These are phyloP conservation scores for Talaromyces stipitatus DNA, from an alignment of 495 filamentous ascomycete genomes.

Conservation along the genomic window DNA sequence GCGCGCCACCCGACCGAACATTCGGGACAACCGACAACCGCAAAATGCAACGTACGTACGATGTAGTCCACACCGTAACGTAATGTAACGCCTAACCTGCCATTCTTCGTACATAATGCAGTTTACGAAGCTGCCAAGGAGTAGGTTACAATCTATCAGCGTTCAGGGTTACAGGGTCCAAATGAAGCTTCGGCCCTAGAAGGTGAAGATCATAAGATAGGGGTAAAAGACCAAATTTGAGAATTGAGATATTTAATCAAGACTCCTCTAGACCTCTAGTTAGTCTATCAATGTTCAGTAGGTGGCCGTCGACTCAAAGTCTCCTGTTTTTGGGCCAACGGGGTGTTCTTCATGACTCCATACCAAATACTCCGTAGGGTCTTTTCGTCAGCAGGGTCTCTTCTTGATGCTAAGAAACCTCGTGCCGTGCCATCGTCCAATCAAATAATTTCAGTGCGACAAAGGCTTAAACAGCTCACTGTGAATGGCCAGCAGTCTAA, in stretches of 20 bases:
- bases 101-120: too few species aligned
- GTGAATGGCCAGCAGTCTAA: background rate
- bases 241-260: background rate
- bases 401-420: background rate
- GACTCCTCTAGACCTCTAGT: background rate
- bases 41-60: background rate
- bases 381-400: too few species aligned
- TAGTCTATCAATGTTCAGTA: background rate
- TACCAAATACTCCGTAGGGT: too few species aligned
- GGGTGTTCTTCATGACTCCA: background rate
- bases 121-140: too few species aligned
- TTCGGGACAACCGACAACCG: background rate
- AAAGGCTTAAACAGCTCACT: background rate
- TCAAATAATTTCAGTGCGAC: background rate
- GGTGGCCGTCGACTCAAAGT: background rate
- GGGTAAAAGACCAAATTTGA: background rate
- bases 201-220: too few species aligned
- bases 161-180: too few species aligned
- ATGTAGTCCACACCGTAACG: background rate
- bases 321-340: background rate
- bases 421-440: background rate
- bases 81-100: background rate
- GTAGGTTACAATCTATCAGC: too few species aligned
- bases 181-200: background rate
- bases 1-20: background rate